Conservation (phyloP, 495 filamentous ascomycete species). For the Penicillium longicatenatum region DNA sequence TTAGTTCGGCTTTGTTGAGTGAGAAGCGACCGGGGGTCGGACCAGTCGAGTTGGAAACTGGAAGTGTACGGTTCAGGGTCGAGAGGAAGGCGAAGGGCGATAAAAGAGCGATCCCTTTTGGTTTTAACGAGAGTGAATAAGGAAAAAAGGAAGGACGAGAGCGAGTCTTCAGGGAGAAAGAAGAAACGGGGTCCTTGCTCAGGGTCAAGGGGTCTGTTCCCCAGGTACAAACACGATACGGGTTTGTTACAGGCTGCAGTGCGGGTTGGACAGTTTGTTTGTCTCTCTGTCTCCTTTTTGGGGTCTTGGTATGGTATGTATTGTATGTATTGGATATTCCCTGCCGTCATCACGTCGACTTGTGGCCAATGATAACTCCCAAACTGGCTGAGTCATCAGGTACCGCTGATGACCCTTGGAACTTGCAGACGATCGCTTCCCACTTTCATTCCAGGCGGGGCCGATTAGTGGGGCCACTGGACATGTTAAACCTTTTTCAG, state of each 20-base stretch:
- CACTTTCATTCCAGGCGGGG: constrained; percentile 5
- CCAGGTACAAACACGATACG: not conserved
- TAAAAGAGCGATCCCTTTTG: constrained; percentile 2
- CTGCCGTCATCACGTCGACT: not conserved
- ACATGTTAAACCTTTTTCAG: not conserved
- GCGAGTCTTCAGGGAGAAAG: constrained; percentile 4
- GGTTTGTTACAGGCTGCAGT: not conserved
- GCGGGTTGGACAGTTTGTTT: not conserved
- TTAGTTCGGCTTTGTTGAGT: constrained; percentile 13
- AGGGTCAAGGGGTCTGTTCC: constrained; percentile 20
- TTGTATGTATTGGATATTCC: not conserved
- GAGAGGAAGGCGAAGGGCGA: not conserved
- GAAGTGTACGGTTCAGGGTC: constrained; percentile 6
- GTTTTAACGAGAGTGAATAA: constrained; percentile 12
- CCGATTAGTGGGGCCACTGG: not conserved
- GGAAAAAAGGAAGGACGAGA: constrained; percentile 1
- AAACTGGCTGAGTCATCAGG: constrained; percentile 3
- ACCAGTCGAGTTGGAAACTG: constrained; percentile 10
- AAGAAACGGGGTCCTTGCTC: constrained; percentile 14
- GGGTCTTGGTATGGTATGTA: constrained; percentile 1
- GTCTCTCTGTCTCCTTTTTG: not conserved
- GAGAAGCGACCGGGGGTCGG: constrained; percentile 5
- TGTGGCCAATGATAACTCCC: not conserved
- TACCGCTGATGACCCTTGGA: not conserved
- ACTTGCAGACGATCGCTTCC: constrained; percentile 11